Base-by-base conservation (phyloP, 345 rosid genomes). In the Salix suchowensis region DNA sequence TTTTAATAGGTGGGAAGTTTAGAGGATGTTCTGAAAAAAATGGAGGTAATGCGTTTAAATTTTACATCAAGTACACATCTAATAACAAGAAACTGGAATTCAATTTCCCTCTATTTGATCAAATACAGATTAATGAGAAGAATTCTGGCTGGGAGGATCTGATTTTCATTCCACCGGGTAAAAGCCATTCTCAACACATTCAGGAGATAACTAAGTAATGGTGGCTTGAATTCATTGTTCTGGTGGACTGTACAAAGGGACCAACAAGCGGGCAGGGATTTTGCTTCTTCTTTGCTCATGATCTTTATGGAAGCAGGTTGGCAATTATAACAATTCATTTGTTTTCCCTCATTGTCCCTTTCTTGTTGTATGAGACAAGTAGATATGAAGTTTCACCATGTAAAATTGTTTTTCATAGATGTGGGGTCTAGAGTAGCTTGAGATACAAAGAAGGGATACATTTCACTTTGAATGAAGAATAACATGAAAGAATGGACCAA, bases 121-220 rank as follows among this genome's bases (percentile, higher is more conserved):
- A 68, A 72, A 70, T 83, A 77, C 78, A 94, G 99, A 86, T 54
- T 78, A 93, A 90, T 83, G 96, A 91, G 90, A 88, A 85, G 87
- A 91, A 90, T 83, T 91, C 94, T 1, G 98, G 96, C 16, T 96
- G 99, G 99, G 99, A 89, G 70, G 98, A 96, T 88, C 80, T 93
- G 65, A 89, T 93, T 72, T 96, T 96, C 83, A 87, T 93, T 83
- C 97, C 99, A 72, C 99, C 99, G 2, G 98, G 99, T 79, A 89
- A 93, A 88, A 93, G 90, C 75, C 90, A 88, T 67, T 82, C 91
- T 62, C 96, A 93, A 81, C 99, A 96, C 88, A 86, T 93, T 82
- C 93, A 91, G 42, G 94, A 91, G 66, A 85, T 88, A 76, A 76
- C 69, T 9, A 84, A 85, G 76, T 82, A 50, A 66, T 86, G 84